Evolutionary conservation across 106 monocot species (phyloP).

Genomic region (Dendrobium catenatum): DNA sequence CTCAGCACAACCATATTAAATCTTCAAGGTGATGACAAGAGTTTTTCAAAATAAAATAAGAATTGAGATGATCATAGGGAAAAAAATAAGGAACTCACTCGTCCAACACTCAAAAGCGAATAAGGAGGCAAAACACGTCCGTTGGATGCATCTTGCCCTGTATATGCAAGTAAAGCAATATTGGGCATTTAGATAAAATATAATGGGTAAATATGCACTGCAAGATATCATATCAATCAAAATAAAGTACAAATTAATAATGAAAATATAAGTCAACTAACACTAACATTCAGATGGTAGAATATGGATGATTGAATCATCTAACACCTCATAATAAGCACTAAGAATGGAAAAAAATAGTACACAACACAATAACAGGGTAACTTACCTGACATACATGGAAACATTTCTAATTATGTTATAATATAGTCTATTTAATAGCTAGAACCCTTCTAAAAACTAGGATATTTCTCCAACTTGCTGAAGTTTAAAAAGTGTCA

Average conservation of each 20-base stretch:
- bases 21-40: not conserved
- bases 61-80: not conserved
- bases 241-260: not conserved
- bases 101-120: slow-evolving; percentile 50
- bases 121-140: slow-evolving; percentile 36
- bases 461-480: not conserved
- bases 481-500: not conserved
- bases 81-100: slow-evolving; percentile 31
- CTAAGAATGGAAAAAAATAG: not conserved
- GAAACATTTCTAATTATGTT: not conserved
- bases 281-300: not conserved
- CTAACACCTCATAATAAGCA: not conserved
- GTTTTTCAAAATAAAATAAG: not conserved
- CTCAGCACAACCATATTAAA: not conserved
- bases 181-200: not conserved
- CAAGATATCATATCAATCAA: not conserved
- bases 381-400: not conserved
- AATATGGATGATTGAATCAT: not conserved
- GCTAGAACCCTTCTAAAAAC: not conserved
- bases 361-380: not conserved
- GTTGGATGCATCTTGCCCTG: slow-evolving; percentile 46
- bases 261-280: not conserved
- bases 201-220: not conserved
- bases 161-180: not conserved
- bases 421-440: not conserved